Percentiles rank a stretch among this genome's conserved stretches.
phyloP scores from a whole-genome alignment of 1,139 yeast species.

The Scheffersomyces lignicola region DNA sequence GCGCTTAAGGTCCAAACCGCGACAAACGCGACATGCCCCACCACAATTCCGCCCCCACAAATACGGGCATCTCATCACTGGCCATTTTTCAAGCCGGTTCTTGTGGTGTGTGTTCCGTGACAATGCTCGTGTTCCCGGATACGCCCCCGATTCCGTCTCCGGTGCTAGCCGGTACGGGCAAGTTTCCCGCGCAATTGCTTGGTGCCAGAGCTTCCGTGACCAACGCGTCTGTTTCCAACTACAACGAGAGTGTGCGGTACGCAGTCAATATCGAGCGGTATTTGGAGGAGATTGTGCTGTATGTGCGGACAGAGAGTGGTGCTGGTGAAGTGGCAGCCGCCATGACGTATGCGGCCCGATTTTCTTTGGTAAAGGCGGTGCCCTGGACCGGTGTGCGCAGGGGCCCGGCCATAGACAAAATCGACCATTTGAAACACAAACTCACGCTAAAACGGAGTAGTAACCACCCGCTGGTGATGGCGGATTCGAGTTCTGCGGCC shows the following conservation, averaged over 20 bases:
- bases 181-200: conserved; percentile 15
- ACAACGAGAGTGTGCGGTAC: conserved; percentile 33
- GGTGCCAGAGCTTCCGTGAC: conserved; percentile 19
- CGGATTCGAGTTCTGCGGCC: no score
- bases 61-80: conserved; percentile 14
- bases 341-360: conserved; percentile 6
- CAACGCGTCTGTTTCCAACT: conserved; percentile 15
- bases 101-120: no score
- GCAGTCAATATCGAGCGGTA: conserved; percentile 36
- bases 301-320: conserved; percentile 6
- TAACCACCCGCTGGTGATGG: no score
- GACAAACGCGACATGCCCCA: no score
- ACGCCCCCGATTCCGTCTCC: conserved; percentile 29
- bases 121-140: conserved; percentile 37
- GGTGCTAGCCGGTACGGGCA: conserved; percentile 8
- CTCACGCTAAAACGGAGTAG: no score
- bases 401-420: neutral
- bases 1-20: no score
- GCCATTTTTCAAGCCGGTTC: conserved; percentile 7
- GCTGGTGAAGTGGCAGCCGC: conserved; percentile 5
- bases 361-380: conserved; percentile 7
- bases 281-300: conserved; percentile 24
- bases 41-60: no score
- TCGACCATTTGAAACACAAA: conserved; percentile 1
- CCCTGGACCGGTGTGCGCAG: conserved; percentile 18